phyloP scores from a whole-genome alignment of 1,284 basidiomycete genomes.

The Cryptococcus hybrid region DNA sequence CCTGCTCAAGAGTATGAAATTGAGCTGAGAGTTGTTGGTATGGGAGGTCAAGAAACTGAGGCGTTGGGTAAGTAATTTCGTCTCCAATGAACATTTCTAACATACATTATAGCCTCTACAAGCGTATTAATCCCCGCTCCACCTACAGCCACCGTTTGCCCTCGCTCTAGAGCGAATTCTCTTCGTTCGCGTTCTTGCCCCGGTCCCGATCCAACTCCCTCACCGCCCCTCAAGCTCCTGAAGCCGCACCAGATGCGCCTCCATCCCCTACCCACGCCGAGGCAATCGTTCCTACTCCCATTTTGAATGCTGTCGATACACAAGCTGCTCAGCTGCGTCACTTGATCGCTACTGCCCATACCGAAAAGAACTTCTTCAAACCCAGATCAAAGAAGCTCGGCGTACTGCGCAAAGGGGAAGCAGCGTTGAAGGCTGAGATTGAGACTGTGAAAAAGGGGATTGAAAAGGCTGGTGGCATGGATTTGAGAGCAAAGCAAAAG shows the following conservation, averaged over 20 bases:
- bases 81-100: not conserved
- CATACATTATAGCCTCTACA: constrained; percentile 21
- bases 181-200: constrained; percentile 41
- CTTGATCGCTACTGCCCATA: constrained; percentile 39
- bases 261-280: constrained; percentile 12
- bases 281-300: constrained; percentile 25
- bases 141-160: constrained; percentile 20
- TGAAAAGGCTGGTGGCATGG: constrained; percentile 46
- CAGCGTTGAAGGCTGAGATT: constrained; percentile 44
- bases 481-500: constrained; percentile 48
- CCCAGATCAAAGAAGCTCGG: constrained; percentile 48
- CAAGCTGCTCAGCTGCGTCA: constrained; percentile 46
- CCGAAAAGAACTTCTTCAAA: constrained; percentile 44
- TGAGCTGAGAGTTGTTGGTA: constrained; percentile 48
- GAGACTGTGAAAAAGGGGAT: constrained; percentile 48
- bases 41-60: constrained; percentile 22
- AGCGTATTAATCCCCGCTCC: constrained; percentile 39
- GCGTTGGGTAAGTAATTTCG: not conserved
- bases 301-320: constrained; percentile 39
- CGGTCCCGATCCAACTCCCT: constrained; percentile 48
- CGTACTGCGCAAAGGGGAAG: constrained; percentile 46
- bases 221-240: constrained; percentile 13
- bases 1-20: constrained; percentile 50
- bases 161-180: constrained; percentile 47
- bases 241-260: constrained; percentile 4